A percentile compares a stretch with the other conserved stretches of the same genome.
Conservation (phyloP, 805 yeast genomes). For the Saturnispora quitensis region DNA sequence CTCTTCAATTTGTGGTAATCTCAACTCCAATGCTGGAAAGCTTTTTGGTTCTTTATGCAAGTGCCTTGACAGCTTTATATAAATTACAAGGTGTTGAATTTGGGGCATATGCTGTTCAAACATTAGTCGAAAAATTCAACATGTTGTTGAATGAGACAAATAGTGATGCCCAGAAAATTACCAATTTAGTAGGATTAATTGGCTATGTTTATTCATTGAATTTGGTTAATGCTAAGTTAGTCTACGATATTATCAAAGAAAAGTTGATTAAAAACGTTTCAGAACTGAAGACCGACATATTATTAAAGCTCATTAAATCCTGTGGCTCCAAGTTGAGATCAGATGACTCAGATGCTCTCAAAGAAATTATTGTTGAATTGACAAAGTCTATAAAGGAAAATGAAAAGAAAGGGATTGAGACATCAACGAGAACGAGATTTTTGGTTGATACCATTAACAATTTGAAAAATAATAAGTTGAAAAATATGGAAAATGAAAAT, state of each 20-base stretch:
- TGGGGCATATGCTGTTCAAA: conserved; percentile 81
- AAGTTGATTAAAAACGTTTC: conserved; percentile 34
- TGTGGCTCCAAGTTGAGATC: conserved; percentile 80
- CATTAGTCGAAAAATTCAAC: conserved; percentile 64
- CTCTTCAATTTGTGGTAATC: conserved; percentile 54
- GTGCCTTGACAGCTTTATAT: conserved; percentile 65
- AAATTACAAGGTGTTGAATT: conserved; percentile 76
- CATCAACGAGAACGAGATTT: conserved; percentile 64
- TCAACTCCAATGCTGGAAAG: conserved; percentile 67
- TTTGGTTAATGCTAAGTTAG: conserved; percentile 58
- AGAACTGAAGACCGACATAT: conserved; percentile 68
- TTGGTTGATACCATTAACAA: conserved; percentile 78
- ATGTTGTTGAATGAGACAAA: conserved; percentile 25
- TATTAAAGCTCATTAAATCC: conserved; percentile 60
- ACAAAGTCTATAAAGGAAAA: conserved; percentile 38
- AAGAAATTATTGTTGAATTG: conserved; percentile 59
- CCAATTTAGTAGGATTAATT: conserved; percentile 61
- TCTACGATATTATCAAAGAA: conserved; percentile 64
- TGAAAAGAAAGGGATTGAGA: conserved; percentile 26
- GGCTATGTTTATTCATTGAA: conserved; percentile 74
- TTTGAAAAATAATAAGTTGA: conserved; percentile 77
- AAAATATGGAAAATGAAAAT: conserved; percentile 40
- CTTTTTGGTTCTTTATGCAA: conserved; percentile 71
- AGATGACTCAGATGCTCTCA: conserved; percentile 83
- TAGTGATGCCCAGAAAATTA: conserved; percentile 24